These are phyloP conservation scores for Aschersonia sp. DNA, from an alignment of 2,329 filamentous ascomycete genomes.

Conservation along the genomic window DNA sequence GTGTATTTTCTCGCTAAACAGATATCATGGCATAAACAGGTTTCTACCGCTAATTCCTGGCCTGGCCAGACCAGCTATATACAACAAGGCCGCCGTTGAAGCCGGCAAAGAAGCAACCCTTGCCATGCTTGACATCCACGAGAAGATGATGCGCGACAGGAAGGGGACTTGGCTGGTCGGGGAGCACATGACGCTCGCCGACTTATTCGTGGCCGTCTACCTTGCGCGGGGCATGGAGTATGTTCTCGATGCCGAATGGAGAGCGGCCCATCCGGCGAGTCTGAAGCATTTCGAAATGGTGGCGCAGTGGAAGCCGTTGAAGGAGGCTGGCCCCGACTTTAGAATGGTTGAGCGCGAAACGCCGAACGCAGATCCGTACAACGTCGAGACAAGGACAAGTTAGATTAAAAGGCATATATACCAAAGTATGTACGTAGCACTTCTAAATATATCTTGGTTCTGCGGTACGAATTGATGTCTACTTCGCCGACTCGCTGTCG, in stretches of 20 bases:
- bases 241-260: neutral
- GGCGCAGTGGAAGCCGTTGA: neutral
- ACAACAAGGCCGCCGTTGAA: neutral
- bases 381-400: too few species aligned
- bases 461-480: too few species aligned
- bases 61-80: neutral
- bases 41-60: conserved; percentile 1
- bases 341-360: neutral
- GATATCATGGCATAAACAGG: neutral
- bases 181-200: neutral
- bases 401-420: too few species aligned
- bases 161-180: neutral
- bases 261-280: neutral
- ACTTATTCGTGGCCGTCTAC: neutral
- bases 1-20: too few species aligned
- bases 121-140: neutral
- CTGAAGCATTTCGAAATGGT: conserved; percentile 1
- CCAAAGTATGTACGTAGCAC: too few species aligned
- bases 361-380: neutral
- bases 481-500: too few species aligned
- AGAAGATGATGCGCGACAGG: neutral
- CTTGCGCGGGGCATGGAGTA: conserved; percentile 1
- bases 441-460: too few species aligned
- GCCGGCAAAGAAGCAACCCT: neutral
- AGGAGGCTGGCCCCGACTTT: neutral